A percentile compares a stretch with the other conserved stretches of the same genome.
Evolutionary conservation across 768 basidiomycete species (phyloP).

Genomic region (Glaciozyma martinii): DNA sequence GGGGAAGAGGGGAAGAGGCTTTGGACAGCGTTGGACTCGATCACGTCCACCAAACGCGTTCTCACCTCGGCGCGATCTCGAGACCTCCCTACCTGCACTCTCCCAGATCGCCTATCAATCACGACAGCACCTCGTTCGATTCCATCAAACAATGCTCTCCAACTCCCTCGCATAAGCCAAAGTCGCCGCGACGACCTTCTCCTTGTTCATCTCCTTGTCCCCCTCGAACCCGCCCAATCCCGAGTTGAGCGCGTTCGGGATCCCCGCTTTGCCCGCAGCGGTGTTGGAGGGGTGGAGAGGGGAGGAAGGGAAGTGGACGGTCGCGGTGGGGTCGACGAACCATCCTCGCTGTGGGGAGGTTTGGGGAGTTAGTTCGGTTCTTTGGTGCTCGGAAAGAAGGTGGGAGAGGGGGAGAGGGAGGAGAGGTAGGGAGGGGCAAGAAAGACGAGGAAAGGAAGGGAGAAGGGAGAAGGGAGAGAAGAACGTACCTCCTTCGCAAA

Average conservation of each 20-base stretch:
- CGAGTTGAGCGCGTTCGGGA: background rate
- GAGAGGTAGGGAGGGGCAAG: background rate
- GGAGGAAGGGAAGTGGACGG: constrained; percentile 61
- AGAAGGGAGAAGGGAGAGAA: too few species aligned
- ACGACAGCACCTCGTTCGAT: too few species aligned
- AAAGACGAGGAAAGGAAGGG: background rate
- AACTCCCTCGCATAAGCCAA: constrained; percentile 74
- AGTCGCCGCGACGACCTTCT: constrained; percentile 68
- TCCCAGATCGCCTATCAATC: too few species aligned
- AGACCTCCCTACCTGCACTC: too few species aligned
- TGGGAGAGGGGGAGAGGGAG: background rate
- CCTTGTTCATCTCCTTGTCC: constrained; percentile 72
- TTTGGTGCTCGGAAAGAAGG: background rate
- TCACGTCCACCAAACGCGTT: too few species aligned
- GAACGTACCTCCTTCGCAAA: constrained; percentile 66
- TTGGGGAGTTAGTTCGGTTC: background rate
- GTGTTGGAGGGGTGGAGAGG: constrained; percentile 16
- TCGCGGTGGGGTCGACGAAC: constrained; percentile 55
- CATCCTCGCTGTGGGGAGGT: constrained; percentile 34
- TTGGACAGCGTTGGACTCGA: too few species aligned
- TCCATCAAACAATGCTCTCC: constrained; percentile 69
- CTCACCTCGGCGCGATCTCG: too few species aligned
- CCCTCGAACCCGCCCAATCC: constrained; percentile 41
- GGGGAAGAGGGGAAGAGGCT: too few species aligned
- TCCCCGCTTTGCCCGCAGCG: background rate